Evolutionary conservation across 2,329 filamentous ascomycete genomes (phyloP), one percentile per base, ranked within the genome.

Genomic region (Nannizziopsis arthrosporioides): DNA sequence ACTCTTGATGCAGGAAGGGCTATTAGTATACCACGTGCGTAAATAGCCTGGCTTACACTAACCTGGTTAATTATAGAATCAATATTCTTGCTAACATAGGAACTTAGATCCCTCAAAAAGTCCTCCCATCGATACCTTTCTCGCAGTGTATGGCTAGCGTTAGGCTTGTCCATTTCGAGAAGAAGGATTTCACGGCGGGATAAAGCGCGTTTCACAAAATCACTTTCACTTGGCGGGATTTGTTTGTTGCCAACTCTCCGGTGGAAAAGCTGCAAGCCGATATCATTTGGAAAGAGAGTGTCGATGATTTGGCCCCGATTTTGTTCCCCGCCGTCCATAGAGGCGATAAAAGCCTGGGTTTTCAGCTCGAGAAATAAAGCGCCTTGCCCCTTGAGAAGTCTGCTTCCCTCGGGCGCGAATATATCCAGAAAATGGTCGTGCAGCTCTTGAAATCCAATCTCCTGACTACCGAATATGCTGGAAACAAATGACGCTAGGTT

Each of bases 401-500:
- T 69, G 34, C 71, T 72, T 18, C 76, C 75, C 47, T 78, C 72
- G 0, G 77, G 74, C 7, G 81, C 75, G 57, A 82, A 82, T 0
- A 77, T 77, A 39, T 81, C 74, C 18, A 82, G 66, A 57, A 82
- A 82, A 54, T 74, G 70, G 39, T 79, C 73, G 56, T 82, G 78
- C 38, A 82, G 63, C 53, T 81, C 76, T 42, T 74, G 75, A 55
- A 82, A 81, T 8, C 76, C 76, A 51, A 82, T 76, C 59, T 80
- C 77, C 55, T 78, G 75, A 12, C 77, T 75, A n/a, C 73, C 73
- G 56, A 83, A 80, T 19, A 82, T 74, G 52, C 74, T 77, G 0
- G 76, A 77, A 22, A 80, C 73, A 57, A 81, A 82, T 0, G 78
- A 80, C 9, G 79, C 79, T 42, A 81, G 66, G 55, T 83, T 83